Evolutionary conservation across 1,284 basidiomycete species (phyloP).

Genomic region (Austropuccinia psidii): DNA sequence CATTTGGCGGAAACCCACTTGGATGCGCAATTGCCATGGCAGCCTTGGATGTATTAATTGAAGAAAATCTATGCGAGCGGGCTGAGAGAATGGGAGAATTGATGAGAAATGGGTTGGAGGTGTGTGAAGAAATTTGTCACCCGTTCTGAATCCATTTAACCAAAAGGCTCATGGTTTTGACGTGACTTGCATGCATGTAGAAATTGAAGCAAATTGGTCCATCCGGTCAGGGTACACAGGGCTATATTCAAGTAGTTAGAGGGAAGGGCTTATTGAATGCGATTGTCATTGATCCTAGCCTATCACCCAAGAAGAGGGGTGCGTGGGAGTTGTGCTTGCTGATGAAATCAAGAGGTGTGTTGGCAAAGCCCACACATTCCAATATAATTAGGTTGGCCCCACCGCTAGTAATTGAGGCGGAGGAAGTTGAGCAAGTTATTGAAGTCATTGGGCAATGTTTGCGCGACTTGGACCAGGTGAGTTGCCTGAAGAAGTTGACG

Average conservation of each 20-base stretch:
- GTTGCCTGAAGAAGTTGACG: too few species aligned
- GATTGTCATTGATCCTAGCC: constrained; percentile 79
- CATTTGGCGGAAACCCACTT: constrained; percentile 89
- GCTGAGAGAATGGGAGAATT: constrained; percentile 69
- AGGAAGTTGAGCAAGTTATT: constrained; percentile 68
- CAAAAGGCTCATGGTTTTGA: not conserved
- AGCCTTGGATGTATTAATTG: constrained; percentile 75
- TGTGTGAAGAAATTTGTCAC: not conserved
- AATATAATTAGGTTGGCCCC: constrained; percentile 95
- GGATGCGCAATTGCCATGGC: constrained; percentile 90
- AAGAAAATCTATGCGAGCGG: constrained; percentile 73
- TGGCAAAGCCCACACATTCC: constrained; percentile 92
- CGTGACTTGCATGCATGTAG: not conserved
- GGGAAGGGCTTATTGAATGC: constrained; percentile 87
- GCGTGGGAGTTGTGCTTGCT: constrained; percentile 95
- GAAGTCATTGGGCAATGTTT: constrained; percentile 69
- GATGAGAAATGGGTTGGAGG: constrained; percentile 56
- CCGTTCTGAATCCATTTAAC: not conserved
- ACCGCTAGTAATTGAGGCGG: constrained; percentile 82
- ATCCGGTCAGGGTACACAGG: not conserved
- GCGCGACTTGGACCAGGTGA: constrained; percentile 69
- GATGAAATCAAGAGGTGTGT: constrained; percentile 77
- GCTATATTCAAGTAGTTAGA: constrained; percentile 55
- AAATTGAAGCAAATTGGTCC: constrained; percentile 25
- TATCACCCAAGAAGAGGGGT: constrained; percentile 65